phyloP scores from a whole-genome alignment of 2,329 filamentous ascomycete species.

The Talaromyces sp. region DNA sequence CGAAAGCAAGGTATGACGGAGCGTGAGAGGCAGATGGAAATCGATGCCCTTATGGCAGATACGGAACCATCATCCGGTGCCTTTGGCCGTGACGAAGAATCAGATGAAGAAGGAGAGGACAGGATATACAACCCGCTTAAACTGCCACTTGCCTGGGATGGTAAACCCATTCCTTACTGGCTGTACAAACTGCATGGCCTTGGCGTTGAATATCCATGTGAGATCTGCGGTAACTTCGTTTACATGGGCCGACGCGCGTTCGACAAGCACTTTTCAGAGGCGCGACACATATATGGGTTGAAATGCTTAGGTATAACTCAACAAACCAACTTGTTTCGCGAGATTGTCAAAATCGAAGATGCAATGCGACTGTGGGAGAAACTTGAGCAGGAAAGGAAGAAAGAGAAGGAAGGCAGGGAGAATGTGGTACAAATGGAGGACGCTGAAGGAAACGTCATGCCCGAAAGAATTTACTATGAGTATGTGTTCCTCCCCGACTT shows the following conservation, averaged over 20 bases:
- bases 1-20: conserved; percentile 97
- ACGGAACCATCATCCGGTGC: conserved; percentile 35
- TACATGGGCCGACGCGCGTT: conserved; percentile 96
- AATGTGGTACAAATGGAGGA: conserved; percentile 98
- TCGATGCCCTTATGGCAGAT: conserved; percentile 75
- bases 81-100: conserved; percentile 50
- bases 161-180: conserved; percentile 98
- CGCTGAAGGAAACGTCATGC: conserved; percentile 95
- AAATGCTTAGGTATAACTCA: conserved; percentile 85
- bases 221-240: conserved; percentile 97
- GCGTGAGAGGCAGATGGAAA: conserved; percentile 85
- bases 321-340: conserved; percentile 83
- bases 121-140: conserved; percentile 97
- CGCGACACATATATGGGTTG: conserved; percentile 84
- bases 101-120: conserved; percentile 73
- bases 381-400: conserved; percentile 79
- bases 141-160: conserved; percentile 92
- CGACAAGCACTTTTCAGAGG: conserved; percentile 97
- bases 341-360: conserved; percentile 89
- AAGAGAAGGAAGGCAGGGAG: conserved; percentile 67
- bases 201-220: conserved; percentile 90
- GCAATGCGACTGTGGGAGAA: conserved; percentile 88
- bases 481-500: conserved; percentile 24
- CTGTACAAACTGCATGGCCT: conserved; percentile 94
- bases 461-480: conserved; percentile 95